A percentile compares a stretch with the other conserved stretches of the same genome.
phyloP scores from a whole-genome alignment of 306 rosid genomes.

The Ziziphus jujuba region DNA sequence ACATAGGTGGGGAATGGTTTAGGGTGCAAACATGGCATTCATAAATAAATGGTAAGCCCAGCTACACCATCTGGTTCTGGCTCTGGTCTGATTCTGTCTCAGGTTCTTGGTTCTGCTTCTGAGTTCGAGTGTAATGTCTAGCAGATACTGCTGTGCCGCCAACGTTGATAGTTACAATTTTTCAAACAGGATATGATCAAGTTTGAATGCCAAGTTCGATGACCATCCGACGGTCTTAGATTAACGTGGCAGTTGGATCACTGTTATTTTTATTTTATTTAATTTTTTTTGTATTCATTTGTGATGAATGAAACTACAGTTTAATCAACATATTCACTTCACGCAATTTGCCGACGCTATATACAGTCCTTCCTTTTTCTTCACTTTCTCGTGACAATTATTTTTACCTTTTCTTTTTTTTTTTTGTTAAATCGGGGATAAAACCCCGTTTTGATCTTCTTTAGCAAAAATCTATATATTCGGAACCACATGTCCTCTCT shows the following conservation, averaged over 20 bases:
- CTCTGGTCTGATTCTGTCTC: not conserved
- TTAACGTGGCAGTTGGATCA: not conserved
- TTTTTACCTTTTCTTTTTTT: too few relatives aligned
- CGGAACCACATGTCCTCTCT: too few relatives aligned
- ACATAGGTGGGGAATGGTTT: too few relatives aligned
- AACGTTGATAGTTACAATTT: not conserved
- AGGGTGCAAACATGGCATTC: too few relatives aligned
- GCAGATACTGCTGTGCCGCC: conserved; percentile 21
- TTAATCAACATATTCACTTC: not conserved
- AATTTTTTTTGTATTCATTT: not conserved
- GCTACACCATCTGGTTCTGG: too few relatives aligned
- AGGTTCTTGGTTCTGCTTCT: too few relatives aligned
- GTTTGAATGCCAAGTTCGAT: conserved; percentile 13
- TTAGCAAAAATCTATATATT: too few relatives aligned
- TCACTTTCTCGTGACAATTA: not conserved
- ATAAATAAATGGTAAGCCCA: too few relatives aligned
- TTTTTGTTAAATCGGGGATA: too few relatives aligned
- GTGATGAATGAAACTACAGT: too few relatives aligned
- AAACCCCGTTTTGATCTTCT: too few relatives aligned
- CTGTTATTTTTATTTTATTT: not conserved
- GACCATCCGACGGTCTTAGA: conserved; percentile 21
- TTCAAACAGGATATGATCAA: not conserved
- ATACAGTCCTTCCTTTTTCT: conserved; percentile 13
- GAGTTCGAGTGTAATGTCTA: not conserved
- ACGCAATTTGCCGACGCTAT: conserved; percentile 17